Evolutionary conservation across 106 monocot genomes (phyloP), one percentile per base, ranked within the genome.

Genomic region (Dendrobium chrysotoxum): DNA sequence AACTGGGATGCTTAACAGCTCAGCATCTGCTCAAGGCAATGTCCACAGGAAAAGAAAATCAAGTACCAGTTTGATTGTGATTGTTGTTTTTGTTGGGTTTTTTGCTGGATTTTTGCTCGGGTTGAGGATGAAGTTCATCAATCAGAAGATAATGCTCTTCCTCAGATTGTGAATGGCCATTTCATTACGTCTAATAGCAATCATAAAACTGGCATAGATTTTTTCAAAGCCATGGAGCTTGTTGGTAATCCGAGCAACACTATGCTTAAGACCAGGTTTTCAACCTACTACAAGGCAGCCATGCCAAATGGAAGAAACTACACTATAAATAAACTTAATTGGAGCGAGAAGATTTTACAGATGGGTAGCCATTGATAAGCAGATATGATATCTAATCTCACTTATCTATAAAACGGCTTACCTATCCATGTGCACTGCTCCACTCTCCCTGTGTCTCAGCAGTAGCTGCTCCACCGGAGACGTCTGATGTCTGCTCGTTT

Each of bases 281-380:
- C 86, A 5, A 91, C 91, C 12, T 88, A 90, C 67, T 94, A 89
- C 81, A 87, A 83, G 61, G 88, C 84, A 31, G 64, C 64, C 26
- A 94, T 94, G 91, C 83, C 94, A 1, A 90, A 80, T 41, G 94
- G 94, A 1, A 46, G 39, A 11, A 79, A 45, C 77, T 94, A 91
- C 57, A 73, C 78, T 12, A 79, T 90, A 5, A 94, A 94, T 79
- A 91, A 91, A 77, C 83, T 94, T 58, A 84, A 86, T 50, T 85
- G 79, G 77, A 80, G 72, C 28, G 89, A 88, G 28, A 93, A 89
- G 68, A 83, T 84, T 8, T 82, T 93, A 83, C 90, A 88, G 58
- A 75, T 75, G 38, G 89, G 84, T 18, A 85, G 80, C 87, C 82
- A 77, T 35, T 6, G 46, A n/a, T n/a, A n/a, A n/a, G n/a, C n/a